Conservation (phyloP, 148 eudicot species). For the Hydrangea macrophylla region DNA sequence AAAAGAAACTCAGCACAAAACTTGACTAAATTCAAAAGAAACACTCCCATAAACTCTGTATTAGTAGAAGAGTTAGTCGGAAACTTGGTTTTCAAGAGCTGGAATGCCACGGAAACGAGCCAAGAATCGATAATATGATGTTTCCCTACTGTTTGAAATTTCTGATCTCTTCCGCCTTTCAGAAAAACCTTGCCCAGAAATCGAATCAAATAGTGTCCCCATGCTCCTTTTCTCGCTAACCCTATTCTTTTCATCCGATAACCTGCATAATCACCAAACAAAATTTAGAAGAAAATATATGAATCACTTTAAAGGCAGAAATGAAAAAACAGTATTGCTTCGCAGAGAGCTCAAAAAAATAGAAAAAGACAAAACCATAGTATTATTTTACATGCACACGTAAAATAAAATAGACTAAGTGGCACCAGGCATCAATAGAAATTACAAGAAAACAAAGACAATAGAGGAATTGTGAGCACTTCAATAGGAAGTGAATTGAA, state of each 20-base stretch:
- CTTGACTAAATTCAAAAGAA: no score
- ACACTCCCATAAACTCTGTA: not conserved
- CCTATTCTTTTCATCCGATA: constrained; percentile 39
- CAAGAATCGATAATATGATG: constrained; percentile 27
- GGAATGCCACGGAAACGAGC: constrained; percentile 64
- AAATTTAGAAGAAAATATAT: not conserved
- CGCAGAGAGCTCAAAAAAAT: no score
- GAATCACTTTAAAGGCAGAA: not conserved
- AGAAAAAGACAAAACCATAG: no score
- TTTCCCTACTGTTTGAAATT: constrained; percentile 27
- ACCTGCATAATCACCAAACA: constrained; percentile 35
- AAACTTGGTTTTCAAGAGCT: constrained; percentile 39
- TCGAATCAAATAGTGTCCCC: constrained; percentile 48
- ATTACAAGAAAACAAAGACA: no score
- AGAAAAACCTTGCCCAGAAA: constrained; percentile 63
- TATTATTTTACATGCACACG: no score
- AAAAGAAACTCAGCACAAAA: no score
- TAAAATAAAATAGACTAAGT: no score
- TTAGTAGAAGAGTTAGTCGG: constrained; percentile 49
- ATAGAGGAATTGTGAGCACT: no score
- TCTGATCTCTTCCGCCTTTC: constrained; percentile 59
- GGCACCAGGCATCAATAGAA: no score
- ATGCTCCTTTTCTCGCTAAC: constrained; percentile 26
- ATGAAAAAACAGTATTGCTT: not conserved
- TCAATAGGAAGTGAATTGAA: no score